Conservation (phyloP, 345 rosid species). For the Salix viminalis region DNA sequence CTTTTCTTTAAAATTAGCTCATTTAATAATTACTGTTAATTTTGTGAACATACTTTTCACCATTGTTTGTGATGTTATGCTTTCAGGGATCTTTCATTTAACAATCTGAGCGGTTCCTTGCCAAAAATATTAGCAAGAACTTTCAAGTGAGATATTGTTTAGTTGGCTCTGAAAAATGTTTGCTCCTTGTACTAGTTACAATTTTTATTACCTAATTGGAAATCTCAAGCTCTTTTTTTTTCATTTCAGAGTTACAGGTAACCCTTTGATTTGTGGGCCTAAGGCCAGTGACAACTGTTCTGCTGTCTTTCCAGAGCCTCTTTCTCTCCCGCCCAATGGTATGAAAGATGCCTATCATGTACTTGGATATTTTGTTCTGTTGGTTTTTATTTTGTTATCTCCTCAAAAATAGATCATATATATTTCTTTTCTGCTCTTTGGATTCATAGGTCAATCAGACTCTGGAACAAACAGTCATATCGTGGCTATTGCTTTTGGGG, state of each 20-base stretch:
- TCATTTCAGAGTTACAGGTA: conserved; percentile 65
- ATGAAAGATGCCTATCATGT: conserved; percentile 38
- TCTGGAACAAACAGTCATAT: conserved; percentile 54
- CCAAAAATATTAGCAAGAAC: conserved; percentile 93
- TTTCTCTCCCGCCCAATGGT: conserved; percentile 78
- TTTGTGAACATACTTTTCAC: background rate
- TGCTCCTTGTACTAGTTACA: background rate
- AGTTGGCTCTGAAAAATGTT: conserved; percentile 1
- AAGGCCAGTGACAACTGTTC: conserved; percentile 67
- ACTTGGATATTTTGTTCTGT: background rate
- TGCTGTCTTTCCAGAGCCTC: conserved; percentile 87
- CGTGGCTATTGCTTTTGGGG: conserved; percentile 73
- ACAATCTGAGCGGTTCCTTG: conserved; percentile 86
- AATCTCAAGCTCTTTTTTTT: conserved; percentile 14
- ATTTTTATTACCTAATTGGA: conserved; percentile 2
- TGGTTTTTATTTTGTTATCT: background rate
- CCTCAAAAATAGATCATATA: background rate
- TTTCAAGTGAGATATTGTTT: conserved; percentile 62
- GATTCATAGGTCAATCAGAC: conserved; percentile 47
- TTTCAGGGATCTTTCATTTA: conserved; percentile 84
- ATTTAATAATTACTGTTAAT: background rate
- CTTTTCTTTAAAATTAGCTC: background rate
- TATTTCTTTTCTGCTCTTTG: conserved; percentile 13
- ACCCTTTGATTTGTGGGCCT: conserved; percentile 76
- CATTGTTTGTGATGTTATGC: conserved; percentile 1